phyloP scores from a whole-genome alignment of 1,139 yeast genomes.

The Pichia sp. region DNA sequence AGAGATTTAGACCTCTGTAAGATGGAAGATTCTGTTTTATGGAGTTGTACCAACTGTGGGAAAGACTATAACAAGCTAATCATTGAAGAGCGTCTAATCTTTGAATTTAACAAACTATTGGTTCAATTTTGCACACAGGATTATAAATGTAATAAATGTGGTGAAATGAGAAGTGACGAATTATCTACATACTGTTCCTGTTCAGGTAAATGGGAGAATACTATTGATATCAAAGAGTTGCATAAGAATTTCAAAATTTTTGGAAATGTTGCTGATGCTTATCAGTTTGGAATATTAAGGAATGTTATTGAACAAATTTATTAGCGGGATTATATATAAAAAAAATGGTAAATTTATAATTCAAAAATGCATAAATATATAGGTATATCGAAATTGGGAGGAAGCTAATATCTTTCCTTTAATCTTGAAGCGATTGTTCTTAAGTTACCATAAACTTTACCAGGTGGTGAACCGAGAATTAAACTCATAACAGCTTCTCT shows the following conservation, averaged over 20 bases:
- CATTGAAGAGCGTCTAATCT: conserved; percentile 72
- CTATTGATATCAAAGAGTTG: conserved; percentile 42
- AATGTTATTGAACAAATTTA: conserved; percentile 29
- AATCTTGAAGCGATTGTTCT: conserved; percentile 95
- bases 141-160: conserved; percentile 71
- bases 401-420: conserved; percentile 80
- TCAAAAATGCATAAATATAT: conserved; percentile 1
- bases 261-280: conserved; percentile 51
- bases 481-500: conserved; percentile 92
- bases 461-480: conserved; percentile 97
- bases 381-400: neutral
- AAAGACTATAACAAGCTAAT: conserved; percentile 57
- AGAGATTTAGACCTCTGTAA: conserved; percentile 80
- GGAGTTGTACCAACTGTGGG: conserved; percentile 68
- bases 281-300: conserved; percentile 52
- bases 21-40: conserved; percentile 43
- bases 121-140: conserved; percentile 74
- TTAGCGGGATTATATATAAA: no score
- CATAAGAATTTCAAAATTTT: conserved; percentile 42
- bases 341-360: neutral
- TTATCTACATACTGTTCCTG: conserved; percentile 76
- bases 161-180: conserved; percentile 56
- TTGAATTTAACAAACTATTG: conserved; percentile 48
- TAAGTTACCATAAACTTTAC: conserved; percentile 93
- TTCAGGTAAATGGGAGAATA: conserved; percentile 78